A percentile compares a stretch with the other conserved stretches of the same genome.
These are phyloP conservation scores for Aaosphaeria pasadenensis DNA, from an alignment of 2,329 filamentous ascomycete genomes.

Conservation along the genomic window DNA sequence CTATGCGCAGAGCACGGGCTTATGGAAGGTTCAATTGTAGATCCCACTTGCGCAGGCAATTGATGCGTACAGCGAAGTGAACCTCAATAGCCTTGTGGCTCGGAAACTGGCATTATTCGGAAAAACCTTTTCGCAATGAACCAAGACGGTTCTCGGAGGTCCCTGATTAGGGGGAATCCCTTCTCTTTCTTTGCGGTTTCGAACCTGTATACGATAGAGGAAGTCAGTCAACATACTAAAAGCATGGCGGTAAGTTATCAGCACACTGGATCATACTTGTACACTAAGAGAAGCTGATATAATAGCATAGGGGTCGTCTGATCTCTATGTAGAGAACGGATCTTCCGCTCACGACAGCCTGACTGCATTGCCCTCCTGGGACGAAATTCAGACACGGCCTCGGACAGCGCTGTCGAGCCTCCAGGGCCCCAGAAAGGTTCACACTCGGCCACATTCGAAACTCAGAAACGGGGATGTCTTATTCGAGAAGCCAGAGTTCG, in stretches of 20 bases:
- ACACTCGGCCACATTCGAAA: conserved; percentile 5
- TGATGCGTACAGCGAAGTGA: conserved; percentile 4
- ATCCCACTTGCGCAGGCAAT: conserved; percentile 2
- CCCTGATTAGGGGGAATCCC: conserved; percentile 5
- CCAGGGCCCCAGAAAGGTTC: conserved; percentile 2
- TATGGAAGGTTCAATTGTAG: conserved; percentile 1
- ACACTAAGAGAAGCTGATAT: neutral
- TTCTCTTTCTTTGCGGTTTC: conserved; percentile 8
- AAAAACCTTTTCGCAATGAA: conserved; percentile 5
- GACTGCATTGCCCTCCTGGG: conserved; percentile 13
- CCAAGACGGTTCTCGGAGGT: neutral
- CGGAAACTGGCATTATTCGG: conserved; percentile 4
- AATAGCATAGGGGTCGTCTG: neutral
- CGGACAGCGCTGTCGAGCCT: conserved; percentile 2
- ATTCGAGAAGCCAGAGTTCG: conserved; percentile 5
- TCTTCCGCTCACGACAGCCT: conserved; percentile 6
- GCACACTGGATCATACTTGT: neutral
- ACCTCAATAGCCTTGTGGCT: conserved; percentile 1
- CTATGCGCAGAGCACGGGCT: conserved; percentile 2
- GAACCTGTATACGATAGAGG: conserved; percentile 6
- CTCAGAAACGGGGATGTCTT: conserved; percentile 6
- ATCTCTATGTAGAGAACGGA: neutral
- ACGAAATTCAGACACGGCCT: conserved; percentile 1
- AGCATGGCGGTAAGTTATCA: conserved; percentile 5
- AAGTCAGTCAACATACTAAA: conserved; percentile 1